Evolutionary conservation across 257 asterid species (phyloP).

Genomic region (Coffea canephora): DNA sequence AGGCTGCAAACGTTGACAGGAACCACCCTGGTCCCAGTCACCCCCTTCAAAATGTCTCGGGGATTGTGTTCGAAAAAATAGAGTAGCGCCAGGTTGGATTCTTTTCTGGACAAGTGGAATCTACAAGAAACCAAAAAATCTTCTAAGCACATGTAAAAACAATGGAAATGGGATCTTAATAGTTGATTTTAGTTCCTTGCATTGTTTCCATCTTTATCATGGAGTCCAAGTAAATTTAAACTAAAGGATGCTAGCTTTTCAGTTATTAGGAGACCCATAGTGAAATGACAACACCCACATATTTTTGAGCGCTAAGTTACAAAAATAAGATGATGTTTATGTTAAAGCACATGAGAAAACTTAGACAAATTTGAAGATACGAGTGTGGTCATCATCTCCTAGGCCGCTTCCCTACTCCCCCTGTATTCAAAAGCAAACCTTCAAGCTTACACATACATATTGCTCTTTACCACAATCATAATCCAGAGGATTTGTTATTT

Average conservation of each 20-base stretch:
- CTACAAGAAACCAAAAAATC: slow-evolving; percentile 29
- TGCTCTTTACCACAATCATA: neutral
- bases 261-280: neutral
- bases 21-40: slow-evolving; percentile 95
- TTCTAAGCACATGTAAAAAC: slow-evolving; percentile 9
- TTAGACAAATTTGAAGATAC: neutral
- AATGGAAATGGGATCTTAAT: neutral
- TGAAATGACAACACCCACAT: neutral
- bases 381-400: neutral
- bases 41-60: slow-evolving; percentile 98
- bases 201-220: no score
- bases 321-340: neutral
- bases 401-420: neutral
- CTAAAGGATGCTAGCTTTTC: neutral
- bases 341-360: neutral
- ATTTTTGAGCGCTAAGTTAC: neutral
- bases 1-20: slow-evolving; percentile 72
- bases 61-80: slow-evolving; percentile 81
- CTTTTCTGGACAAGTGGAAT: slow-evolving; percentile 53
- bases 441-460: no score
- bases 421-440: neutral
- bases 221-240: no score
- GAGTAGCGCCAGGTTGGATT: slow-evolving; percentile 41
- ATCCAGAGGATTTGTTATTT: neutral
- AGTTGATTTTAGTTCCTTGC: neutral